These are phyloP conservation scores for Pseudocercospora musae DNA, from an alignment of 2,329 filamentous ascomycete genomes.

Conservation along the genomic window DNA sequence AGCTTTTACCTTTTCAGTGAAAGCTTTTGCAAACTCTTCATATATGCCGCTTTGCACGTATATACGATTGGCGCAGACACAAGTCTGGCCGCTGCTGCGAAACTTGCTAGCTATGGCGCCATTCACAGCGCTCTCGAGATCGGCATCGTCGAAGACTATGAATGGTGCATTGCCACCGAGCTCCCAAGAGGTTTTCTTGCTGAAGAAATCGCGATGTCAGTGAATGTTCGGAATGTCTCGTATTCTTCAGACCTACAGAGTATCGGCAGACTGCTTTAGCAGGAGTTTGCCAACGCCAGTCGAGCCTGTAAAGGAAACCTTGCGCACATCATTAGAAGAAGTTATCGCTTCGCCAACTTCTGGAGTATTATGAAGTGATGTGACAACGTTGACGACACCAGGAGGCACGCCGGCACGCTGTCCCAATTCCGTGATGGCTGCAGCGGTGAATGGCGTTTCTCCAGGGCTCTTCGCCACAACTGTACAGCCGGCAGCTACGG, in stretches of 20 bases:
- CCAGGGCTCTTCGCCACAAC: conserved; percentile 67
- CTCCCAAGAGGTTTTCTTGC: conserved; percentile 83
- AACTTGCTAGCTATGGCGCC: conserved; percentile 26
- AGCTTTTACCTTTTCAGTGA: conserved; percentile 51
- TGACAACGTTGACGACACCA: conserved; percentile 88
- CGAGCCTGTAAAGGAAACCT: conserved; percentile 31
- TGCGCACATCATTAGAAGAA: conserved; percentile 53
- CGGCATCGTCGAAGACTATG: conserved; percentile 91
- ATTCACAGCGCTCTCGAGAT: conserved; percentile 75
- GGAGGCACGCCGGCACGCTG: conserved; percentile 89
- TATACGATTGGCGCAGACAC: conserved; percentile 60
- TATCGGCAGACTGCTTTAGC: conserved; percentile 19
- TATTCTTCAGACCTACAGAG: conserved; percentile 40
- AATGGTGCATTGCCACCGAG: conserved; percentile 94
- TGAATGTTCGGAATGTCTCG: background rate
- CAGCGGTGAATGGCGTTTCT: conserved; percentile 87
- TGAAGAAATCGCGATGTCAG: background rate
- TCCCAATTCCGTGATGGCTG: conserved; percentile 82
- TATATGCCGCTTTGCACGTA: conserved; percentile 71
- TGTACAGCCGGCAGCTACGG: conserved; percentile 38
- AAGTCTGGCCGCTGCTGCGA: conserved; percentile 26
- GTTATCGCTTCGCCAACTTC: conserved; percentile 75
- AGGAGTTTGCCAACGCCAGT: conserved; percentile 29
- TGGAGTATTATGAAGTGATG: conserved; percentile 72
- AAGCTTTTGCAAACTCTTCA: conserved; percentile 35